phyloP scores from a whole-genome alignment of 345 rosid species.

The Salix dunnii region DNA sequence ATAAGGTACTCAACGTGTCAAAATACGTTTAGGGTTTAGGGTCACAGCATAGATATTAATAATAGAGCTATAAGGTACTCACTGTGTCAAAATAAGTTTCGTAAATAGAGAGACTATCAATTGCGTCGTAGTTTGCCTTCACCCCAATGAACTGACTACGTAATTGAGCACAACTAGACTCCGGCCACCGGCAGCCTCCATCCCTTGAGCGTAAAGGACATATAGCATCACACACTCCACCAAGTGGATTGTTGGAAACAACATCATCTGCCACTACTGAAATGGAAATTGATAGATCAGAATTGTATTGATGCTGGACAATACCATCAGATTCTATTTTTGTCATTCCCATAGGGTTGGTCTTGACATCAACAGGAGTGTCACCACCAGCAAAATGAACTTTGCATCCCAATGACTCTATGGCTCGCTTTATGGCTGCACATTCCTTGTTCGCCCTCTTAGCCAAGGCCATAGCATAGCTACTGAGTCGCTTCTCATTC shows the following conservation, averaged over 20 bases:
- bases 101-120: conserved; percentile 69
- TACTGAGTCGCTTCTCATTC: conserved; percentile 62
- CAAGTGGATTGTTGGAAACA: conserved; percentile 33
- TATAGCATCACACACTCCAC: conserved; percentile 53
- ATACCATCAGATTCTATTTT: conserved; percentile 30
- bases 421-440: conserved; percentile 63
- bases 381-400: conserved; percentile 67
- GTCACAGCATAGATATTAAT: neutral
- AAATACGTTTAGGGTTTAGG: conserved; percentile 78
- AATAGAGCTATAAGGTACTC: conserved; percentile 12
- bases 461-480: conserved; percentile 60
- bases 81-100: conserved; percentile 71
- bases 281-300: conserved; percentile 68
- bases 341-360: conserved; percentile 25
- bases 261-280: conserved; percentile 48
- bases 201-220: conserved; percentile 68
- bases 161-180: conserved; percentile 77
- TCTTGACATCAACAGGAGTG: conserved; percentile 55
- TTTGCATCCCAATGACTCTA: conserved; percentile 83
- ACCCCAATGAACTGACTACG: conserved; percentile 79
- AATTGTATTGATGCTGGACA: conserved; percentile 32
- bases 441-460: conserved; percentile 64
- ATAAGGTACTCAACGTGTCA: conserved; percentile 40
- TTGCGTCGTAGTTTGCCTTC: conserved; percentile 82
- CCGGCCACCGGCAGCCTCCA: conserved; percentile 89